These are phyloP conservation scores for Wickerhamiella siamensis DNA, from an alignment of 805 yeast species.

Conservation along the genomic window DNA sequence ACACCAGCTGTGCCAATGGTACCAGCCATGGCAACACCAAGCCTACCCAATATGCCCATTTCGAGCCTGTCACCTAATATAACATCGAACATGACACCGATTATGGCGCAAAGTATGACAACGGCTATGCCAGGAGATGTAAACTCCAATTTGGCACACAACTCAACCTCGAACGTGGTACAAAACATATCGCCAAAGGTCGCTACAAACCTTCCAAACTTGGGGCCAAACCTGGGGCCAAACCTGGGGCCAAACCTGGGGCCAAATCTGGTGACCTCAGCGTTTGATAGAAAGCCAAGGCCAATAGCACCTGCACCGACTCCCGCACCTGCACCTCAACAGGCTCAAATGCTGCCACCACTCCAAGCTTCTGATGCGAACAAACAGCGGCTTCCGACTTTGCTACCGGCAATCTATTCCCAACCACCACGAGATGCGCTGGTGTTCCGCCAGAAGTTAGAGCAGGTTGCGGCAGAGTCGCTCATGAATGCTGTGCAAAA, in stretches of 20 bases:
- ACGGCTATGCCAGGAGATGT: neutral
- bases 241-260: too few relatives aligned
- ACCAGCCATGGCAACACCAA: too few relatives aligned
- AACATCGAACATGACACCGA: neutral
- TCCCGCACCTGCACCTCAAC: too few relatives aligned
- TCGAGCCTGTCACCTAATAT: neutral
- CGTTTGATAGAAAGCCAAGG: too few relatives aligned
- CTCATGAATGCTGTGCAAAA: neutral
- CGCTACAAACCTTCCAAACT: too few relatives aligned
- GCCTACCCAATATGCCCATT: too few relatives aligned
- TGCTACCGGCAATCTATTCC: neutral
- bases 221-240: too few relatives aligned
- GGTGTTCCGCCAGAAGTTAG: neutral
- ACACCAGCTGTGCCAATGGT: neutral
- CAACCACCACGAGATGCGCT: neutral
- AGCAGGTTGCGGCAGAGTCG: neutral
- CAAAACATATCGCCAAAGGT: too few relatives aligned
- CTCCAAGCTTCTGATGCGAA: neutral
- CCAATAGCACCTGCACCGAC: too few relatives aligned
- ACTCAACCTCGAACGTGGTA: neutral
- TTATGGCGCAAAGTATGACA: neutral
- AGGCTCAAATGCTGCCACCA: neutral
- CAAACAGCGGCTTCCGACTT: too few relatives aligned
- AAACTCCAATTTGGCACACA: neutral
- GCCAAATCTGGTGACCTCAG: too few relatives aligned